Evolutionary conservation across 1,284 basidiomycete species (phyloP).

Genomic region (Boletus mariae): DNA sequence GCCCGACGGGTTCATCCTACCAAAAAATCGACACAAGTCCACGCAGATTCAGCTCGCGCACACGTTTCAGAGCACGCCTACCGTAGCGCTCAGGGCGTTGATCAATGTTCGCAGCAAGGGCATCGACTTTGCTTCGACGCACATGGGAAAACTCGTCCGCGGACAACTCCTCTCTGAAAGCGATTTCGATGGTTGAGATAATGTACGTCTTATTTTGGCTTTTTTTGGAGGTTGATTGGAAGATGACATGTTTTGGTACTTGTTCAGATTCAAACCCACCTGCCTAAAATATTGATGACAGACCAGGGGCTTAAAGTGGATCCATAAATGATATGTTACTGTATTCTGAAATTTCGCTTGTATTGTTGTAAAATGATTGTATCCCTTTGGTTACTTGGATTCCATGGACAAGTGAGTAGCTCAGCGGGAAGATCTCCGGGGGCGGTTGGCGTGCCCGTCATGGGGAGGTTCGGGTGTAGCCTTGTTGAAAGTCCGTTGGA

Average conservation of each 20-base stretch:
- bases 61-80: background rate
- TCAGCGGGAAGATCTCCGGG: too few relatives aligned
- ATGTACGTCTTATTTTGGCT: background rate
- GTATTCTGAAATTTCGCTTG: too few relatives aligned
- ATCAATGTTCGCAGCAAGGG: background rate
- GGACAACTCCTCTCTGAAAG: background rate
- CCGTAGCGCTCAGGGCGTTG: background rate
- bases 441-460: too few relatives aligned
- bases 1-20: slow-evolving; percentile 36
- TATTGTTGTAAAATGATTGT: too few relatives aligned
- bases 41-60: background rate
- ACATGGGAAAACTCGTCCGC: background rate
- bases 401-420: too few relatives aligned
- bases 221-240: background rate
- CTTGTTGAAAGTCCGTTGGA: too few relatives aligned
- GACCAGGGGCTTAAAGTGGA: too few relatives aligned
- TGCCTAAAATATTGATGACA: too few relatives aligned
- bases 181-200: background rate
- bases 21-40: background rate
- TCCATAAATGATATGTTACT: too few relatives aligned
- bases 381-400: too few relatives aligned
- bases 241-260: background rate
- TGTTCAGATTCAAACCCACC: too few relatives aligned
- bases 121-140: background rate
- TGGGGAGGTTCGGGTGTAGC: too few relatives aligned